phyloP scores from a whole-genome alignment of 2,329 filamentous ascomycete species.

The Atkinsonella texensis region DNA sequence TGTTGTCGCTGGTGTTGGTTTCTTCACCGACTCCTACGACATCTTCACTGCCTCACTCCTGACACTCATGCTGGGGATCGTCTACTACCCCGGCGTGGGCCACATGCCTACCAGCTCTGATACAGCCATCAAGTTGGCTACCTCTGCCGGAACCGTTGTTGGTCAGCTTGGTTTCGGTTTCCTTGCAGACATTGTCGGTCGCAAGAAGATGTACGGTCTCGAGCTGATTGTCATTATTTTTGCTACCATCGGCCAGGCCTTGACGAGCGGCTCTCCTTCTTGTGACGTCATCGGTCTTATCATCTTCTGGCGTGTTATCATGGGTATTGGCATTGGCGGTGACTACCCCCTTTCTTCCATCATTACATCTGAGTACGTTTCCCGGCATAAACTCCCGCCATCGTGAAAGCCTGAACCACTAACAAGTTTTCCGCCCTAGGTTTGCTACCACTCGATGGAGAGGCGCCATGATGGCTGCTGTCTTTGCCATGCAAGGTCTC shows the following conservation, averaged over 20 bases:
- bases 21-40: conserved; percentile 80
- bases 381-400: neutral
- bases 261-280: conserved; percentile 50
- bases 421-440: conserved; percentile 9
- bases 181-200: conserved; percentile 65
- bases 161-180: conserved; percentile 73
- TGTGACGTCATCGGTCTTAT: conserved; percentile 54
- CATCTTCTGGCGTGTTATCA: conserved; percentile 72
- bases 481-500: conserved; percentile 80
- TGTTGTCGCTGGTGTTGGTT: conserved; percentile 70
- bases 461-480: conserved; percentile 76
- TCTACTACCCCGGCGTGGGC: conserved; percentile 52
- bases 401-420: neutral
- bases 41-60: conserved; percentile 68
- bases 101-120: conserved; percentile 56
- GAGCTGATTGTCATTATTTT: conserved; percentile 74
- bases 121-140: conserved; percentile 76
- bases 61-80: conserved; percentile 66
- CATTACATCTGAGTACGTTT: conserved; percentile 65
- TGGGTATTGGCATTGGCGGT: conserved; percentile 35
- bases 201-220: conserved; percentile 61
- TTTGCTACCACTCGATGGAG: conserved; percentile 74
- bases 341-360: conserved; percentile 75
- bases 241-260: conserved; percentile 59
- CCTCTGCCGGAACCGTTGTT: conserved; percentile 70